These are phyloP conservation scores for Pythium insidiosum DNA, from an alignment of 352 stramenopile genomes.

Conservation along the genomic window DNA sequence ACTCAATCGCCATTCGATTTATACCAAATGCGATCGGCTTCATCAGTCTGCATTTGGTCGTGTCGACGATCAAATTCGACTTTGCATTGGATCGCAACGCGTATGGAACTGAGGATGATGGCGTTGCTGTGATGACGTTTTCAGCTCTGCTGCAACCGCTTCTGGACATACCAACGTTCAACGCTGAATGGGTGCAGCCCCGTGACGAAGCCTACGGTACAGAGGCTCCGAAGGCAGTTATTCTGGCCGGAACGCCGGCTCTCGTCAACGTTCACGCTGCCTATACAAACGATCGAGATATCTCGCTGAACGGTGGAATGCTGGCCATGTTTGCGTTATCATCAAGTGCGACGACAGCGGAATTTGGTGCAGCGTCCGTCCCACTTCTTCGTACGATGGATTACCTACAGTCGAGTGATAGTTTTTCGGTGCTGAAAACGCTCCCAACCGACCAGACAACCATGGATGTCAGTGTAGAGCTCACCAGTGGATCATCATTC, in stretches of 20 bases:
- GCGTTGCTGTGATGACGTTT: neutral
- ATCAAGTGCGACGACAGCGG: too few relatives aligned
- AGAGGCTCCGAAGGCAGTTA: neutral
- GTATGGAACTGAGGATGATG: neutral
- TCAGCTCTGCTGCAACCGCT: neutral
- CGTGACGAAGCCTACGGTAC: neutral
- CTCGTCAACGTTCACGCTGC: neutral
- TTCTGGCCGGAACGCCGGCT: neutral
- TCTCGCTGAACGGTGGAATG: neutral
- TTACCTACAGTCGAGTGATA: too few relatives aligned
- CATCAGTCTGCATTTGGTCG: neutral
- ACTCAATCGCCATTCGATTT: neutral
- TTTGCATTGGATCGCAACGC: neutral
- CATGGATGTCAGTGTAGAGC: too few relatives aligned
- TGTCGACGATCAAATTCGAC: neutral
- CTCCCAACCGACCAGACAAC: too few relatives aligned
- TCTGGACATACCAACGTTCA: neutral
- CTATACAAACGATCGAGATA: neutral
- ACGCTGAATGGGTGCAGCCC: neutral
- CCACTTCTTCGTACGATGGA: too few relatives aligned
- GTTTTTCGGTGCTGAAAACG: too few relatives aligned
- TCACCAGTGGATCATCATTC: too few relatives aligned
- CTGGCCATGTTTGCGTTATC: too few relatives aligned
- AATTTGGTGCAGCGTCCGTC: too few relatives aligned
- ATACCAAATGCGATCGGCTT: neutral